Conservation (phyloP, 2,329 filamentous ascomycete genomes). For the Clathrospora elynae region DNA sequence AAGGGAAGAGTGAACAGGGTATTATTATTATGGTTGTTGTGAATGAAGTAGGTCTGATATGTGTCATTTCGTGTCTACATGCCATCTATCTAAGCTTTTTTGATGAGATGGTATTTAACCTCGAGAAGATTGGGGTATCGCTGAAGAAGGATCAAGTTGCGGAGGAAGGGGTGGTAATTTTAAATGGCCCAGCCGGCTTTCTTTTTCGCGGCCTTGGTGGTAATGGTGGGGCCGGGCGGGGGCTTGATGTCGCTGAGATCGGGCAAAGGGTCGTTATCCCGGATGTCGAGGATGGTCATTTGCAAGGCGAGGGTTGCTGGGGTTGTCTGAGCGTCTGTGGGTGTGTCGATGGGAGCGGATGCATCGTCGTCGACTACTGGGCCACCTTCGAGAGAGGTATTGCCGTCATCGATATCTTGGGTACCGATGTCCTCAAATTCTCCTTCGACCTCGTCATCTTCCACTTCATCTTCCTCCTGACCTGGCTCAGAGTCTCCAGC, state of each 20-base stretch:
- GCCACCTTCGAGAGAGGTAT: constrained; percentile 8
- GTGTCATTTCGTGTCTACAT: too few relatives aligned
- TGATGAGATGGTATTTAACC: too few relatives aligned
- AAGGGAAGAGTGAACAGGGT: too few relatives aligned
- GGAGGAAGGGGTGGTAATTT: too few relatives aligned
- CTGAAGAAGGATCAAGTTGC: too few relatives aligned
- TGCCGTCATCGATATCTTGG: constrained; percentile 9
- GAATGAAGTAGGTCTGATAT: too few relatives aligned
- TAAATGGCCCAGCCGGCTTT: constrained; percentile 44
- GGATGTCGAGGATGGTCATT: constrained; percentile 48
- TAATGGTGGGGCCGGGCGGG: constrained; percentile 30
- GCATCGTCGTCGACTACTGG: constrained; percentile 6
- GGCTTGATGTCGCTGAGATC: constrained; percentile 39
- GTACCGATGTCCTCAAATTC: constrained; percentile 8
- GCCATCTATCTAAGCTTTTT: too few relatives aligned
- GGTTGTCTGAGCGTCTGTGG: constrained; percentile 5
- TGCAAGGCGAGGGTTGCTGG: constrained; percentile 28
- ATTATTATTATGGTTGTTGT: too few relatives aligned
- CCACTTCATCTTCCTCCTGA: constrained; percentile 26
- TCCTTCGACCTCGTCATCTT: constrained; percentile 19
- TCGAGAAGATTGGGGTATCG: too few relatives aligned
- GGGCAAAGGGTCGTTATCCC: constrained; percentile 43
- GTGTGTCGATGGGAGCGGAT: not conserved
- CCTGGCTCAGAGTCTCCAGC: constrained; percentile 46
- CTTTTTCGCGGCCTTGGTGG: constrained; percentile 45